phyloP scores from a whole-genome alignment of 2,329 filamentous ascomycete genomes.

The Fusarium oligoseptatum region DNA sequence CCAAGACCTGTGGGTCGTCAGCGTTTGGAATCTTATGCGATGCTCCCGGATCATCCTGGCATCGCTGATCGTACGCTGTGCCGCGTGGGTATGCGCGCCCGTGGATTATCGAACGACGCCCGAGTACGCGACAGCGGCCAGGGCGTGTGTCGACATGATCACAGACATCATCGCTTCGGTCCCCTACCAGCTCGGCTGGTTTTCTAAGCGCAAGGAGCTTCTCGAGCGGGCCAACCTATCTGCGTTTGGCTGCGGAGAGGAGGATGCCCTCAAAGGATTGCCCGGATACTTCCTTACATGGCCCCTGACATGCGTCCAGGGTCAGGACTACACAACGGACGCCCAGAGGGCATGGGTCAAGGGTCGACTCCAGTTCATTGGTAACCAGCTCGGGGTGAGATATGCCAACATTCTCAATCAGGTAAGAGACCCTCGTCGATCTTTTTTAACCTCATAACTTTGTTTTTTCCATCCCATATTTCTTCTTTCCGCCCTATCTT shows the following conservation, averaged over 20 bases:
- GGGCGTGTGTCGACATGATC: slow-evolving; percentile 65
- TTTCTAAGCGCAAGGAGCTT: slow-evolving; percentile 59
- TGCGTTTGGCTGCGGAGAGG: slow-evolving; percentile 64
- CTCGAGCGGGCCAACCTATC: slow-evolving; percentile 57
- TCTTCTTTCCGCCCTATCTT: neutral
- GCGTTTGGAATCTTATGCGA: slow-evolving; percentile 68
- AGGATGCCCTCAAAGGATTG: slow-evolving; percentile 65
- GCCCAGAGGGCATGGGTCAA: slow-evolving; percentile 68
- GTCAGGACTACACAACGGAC: slow-evolving; percentile 71
- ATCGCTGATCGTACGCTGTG: slow-evolving; percentile 69
- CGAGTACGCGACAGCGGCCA: slow-evolving; percentile 69
- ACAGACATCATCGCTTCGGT: slow-evolving; percentile 71
- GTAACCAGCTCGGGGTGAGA: slow-evolving; percentile 67
- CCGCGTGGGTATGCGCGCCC: slow-evolving; percentile 71
- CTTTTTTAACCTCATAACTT: neutral
- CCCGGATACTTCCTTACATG: slow-evolving; percentile 72
- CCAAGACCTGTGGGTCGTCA: slow-evolving; percentile 69
- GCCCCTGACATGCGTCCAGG: slow-evolving; percentile 67
- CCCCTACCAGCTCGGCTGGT: slow-evolving; percentile 74
- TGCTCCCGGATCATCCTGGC: slow-evolving; percentile 67
- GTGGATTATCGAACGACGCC: slow-evolving; percentile 73
- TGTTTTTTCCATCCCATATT: slow-evolving; percentile 1
- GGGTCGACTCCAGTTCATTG: slow-evolving; percentile 68
- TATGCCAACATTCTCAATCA: slow-evolving; percentile 69
- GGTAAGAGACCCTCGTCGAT: slow-evolving; percentile 54